Evolutionary conservation across 2,329 filamentous ascomycete species (phyloP).

Genomic region (Pochonia chlamydosporia): DNA sequence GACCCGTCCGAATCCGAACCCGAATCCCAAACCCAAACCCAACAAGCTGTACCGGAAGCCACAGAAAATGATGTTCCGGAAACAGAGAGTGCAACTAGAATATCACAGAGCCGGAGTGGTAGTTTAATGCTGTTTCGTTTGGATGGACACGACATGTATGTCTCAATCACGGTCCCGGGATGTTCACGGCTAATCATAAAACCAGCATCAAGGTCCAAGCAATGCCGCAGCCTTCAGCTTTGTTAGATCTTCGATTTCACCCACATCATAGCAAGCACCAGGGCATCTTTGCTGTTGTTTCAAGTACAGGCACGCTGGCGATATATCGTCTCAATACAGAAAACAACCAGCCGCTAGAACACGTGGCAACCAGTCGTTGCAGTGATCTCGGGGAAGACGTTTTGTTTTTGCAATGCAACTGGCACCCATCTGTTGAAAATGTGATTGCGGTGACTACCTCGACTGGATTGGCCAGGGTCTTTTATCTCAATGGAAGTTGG

Average conservation of each 20-base stretch:
- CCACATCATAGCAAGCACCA: conserved; percentile 30
- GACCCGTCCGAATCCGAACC: conserved; percentile 5
- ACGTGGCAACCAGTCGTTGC: conserved; percentile 39
- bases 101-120: conserved; percentile 62
- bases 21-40: too few species aligned
- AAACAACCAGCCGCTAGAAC: conserved; percentile 26
- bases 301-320: conserved; percentile 66
- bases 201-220: conserved; percentile 41
- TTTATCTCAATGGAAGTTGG: conserved; percentile 41
- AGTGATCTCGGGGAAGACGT: conserved; percentile 48
- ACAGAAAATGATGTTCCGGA: conserved; percentile 15
- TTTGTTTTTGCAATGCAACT: conserved; percentile 67
- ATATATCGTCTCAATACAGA: conserved; percentile 52
- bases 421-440: conserved; percentile 54
- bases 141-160: conserved; percentile 50
- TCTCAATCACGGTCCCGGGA: conserved; percentile 6
- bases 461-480: conserved; percentile 54
- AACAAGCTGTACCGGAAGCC: conserved; percentile 11
- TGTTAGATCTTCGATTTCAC: conserved; percentile 83
- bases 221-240: conserved; percentile 59
- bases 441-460: conserved; percentile 68
- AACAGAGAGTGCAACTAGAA: conserved; percentile 15
- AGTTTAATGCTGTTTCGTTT: conserved; percentile 65
- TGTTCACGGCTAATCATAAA: not conserved
- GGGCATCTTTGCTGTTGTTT: conserved; percentile 65